A percentile compares a stretch with the other conserved stretches of the same genome.
Conservation (phyloP, 441 rosid genomes). For the Dalechampia spathulata region DNA sequence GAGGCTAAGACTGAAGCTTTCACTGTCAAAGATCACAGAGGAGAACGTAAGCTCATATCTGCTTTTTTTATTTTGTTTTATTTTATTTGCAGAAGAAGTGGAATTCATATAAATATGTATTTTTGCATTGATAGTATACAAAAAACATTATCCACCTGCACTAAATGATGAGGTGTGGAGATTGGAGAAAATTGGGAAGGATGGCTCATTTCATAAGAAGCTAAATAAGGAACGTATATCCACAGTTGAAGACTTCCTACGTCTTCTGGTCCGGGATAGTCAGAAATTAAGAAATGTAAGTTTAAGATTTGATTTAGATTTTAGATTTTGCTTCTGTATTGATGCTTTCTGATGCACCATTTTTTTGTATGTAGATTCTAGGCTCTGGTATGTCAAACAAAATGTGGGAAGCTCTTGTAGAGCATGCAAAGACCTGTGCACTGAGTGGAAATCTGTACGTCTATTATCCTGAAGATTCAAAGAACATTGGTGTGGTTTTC, state of each 20-base stretch:
- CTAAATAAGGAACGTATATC: conserved; percentile 38
- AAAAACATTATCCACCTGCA: conserved; percentile 97
- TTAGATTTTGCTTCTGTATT: too few species aligned
- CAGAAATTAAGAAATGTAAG: conserved; percentile 73
- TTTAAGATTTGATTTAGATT: conserved; percentile 17
- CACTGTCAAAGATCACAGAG: conserved; percentile 95
- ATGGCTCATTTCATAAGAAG: conserved; percentile 96
- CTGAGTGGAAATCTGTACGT: conserved; percentile 72
- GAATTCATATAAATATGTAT: background rate
- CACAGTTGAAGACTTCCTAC: conserved; percentile 79
- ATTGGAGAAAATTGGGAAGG: conserved; percentile 98
- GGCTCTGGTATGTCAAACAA: conserved; percentile 99
- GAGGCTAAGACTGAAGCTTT: conserved; percentile 99
- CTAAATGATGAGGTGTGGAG: conserved; percentile 94
- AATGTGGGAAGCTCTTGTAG: conserved; percentile 98
- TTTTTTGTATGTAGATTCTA: conserved; percentile 56
- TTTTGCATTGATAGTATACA: conserved; percentile 58
- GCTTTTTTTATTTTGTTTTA: background rate
- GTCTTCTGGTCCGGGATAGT: conserved; percentile 61
- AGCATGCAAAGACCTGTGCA: conserved; percentile 95
- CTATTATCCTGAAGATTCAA: conserved; percentile 76
- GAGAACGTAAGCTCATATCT: conserved; percentile 60
- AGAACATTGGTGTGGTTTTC: conserved; percentile 73
- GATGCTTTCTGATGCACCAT: conserved; percentile 27
- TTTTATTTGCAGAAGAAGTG: conserved; percentile 9